Evolutionary conservation across 768 basidiomycete species (phyloP).

Genomic region (Artomyces pyxidatus): DNA sequence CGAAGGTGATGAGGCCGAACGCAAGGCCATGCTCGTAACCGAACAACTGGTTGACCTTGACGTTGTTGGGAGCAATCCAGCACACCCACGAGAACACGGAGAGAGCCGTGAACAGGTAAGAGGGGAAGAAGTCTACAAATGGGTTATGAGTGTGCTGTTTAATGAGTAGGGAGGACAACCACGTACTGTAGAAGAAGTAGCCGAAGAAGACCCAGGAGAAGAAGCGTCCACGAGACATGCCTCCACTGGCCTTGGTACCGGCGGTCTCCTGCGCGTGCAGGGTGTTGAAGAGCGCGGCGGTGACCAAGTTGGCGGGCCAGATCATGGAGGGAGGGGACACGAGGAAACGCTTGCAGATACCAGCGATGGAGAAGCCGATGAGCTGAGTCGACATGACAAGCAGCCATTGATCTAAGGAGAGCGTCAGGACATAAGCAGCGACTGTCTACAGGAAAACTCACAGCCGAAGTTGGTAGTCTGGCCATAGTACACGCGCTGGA

Average conservation of each 20-base stretch:
- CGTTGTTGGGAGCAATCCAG: constrained; percentile 81
- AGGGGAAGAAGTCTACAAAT: constrained; percentile 23
- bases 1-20: constrained; percentile 74
- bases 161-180: constrained; percentile 76
- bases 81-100: constrained; percentile 61
- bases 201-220: constrained; percentile 36
- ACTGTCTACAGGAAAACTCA: neutral
- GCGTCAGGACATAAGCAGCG: neutral
- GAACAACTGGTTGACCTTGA: constrained; percentile 70
- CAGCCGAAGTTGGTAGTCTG: constrained; percentile 29
- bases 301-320: constrained; percentile 37
- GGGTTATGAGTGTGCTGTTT: no score
- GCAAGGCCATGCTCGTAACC: constrained; percentile 38
- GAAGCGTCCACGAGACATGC: constrained; percentile 45
- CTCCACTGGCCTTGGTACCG: constrained; percentile 35
- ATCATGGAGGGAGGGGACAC: constrained; percentile 37
- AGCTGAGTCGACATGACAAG: constrained; percentile 34
- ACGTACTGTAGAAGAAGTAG: constrained; percentile 36
- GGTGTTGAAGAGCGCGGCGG: constrained; percentile 39
- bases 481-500: constrained; percentile 39
- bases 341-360: constrained; percentile 36
- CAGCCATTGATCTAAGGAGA: constrained; percentile 27
- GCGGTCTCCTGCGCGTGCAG: constrained; percentile 29
- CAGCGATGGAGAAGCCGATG: constrained; percentile 36
- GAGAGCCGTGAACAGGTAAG: constrained; percentile 20